Evolutionary conservation across 345 rosid genomes (phyloP).

Genomic region (Bruguiera gymnorhiza): DNA sequence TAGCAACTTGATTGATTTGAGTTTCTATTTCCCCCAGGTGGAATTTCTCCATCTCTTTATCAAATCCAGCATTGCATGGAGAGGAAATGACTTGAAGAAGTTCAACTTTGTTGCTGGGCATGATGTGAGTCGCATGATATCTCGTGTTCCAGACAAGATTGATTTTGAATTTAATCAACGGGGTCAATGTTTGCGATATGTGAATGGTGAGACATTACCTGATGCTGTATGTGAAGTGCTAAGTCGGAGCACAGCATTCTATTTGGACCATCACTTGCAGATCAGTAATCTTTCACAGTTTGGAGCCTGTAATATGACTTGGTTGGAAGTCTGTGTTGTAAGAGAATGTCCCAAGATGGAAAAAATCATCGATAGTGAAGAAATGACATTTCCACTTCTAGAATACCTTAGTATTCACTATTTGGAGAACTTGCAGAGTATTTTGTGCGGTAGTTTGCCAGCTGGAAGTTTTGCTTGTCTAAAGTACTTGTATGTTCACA

Average conservation of each 20-base stretch:
- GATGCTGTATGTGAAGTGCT: constrained; percentile 4
- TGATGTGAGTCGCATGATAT: constrained; percentile 17
- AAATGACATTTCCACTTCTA: constrained; percentile 13
- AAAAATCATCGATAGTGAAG: constrained; percentile 6
- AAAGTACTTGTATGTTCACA: constrained; percentile 7
- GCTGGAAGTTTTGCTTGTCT: constrained; percentile 17
- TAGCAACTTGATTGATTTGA: constrained; percentile 8
- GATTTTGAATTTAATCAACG: constrained; percentile 17
- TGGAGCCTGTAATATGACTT: background rate
- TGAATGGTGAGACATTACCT: constrained; percentile 8
- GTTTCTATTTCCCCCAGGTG: constrained; percentile 10
- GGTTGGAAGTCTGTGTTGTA: constrained; percentile 22
- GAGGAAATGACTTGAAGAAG: background rate
- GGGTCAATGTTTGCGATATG: constrained; percentile 15
- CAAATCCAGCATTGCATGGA: constrained; percentile 5
- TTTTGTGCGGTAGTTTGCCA: constrained; percentile 9
- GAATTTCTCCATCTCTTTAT: constrained; percentile 7
- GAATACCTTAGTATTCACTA: constrained; percentile 20
- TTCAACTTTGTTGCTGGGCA: constrained; percentile 24
- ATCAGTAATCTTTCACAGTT: constrained; percentile 17
- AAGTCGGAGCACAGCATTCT: constrained; percentile 10
- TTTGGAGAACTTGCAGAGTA: constrained; percentile 6
- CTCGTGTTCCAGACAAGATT: constrained; percentile 17
- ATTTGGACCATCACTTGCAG: constrained; percentile 18
- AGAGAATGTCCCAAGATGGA: constrained; percentile 22